Evolutionary conservation across 331 rosid species (phyloP), one percentile per base, ranked within the genome.

Genomic region (Quercus phellos): DNA sequence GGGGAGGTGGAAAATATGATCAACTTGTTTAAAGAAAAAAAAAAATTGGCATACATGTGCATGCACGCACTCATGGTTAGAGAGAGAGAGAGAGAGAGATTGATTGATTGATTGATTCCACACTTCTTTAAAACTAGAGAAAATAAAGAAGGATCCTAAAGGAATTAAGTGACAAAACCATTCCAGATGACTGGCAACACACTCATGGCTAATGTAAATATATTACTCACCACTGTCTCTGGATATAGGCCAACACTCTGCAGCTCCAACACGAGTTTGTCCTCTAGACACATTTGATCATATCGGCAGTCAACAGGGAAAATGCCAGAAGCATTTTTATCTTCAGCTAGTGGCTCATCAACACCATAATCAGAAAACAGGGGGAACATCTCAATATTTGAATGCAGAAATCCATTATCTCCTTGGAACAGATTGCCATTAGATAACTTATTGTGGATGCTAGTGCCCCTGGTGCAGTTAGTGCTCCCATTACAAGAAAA

Each of bases 181-280:
- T 63, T 63, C 69, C 22, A 17, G 10, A 14, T 63, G 42, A 29
- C 17, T 16, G 43, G 42, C 38, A 63, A 63, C 53, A 46, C 53
- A 46, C 46, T 10, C 30, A 80, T 32, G 61, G 58, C 29, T 67
- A 38, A 73, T 24, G 55, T 46, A 19, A 53, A 74, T 6, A n/a
- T 32, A 82, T 82, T 72, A 74, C 79, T 82, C 85, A 94, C 98
- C 97, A 92, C 96, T 74, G 77, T 81, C 78, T 92, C 97, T 56
- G 90, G 96, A 85, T 78, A 84, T 64, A 94, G 70, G 84, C 91
- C 97, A 76, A 92, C 78, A 80, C 91, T 88, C 55, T 84, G 92
- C 76, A 94, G 91, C 91, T 92, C 98, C 85, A 90, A 77, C 77
- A 89, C 69, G 85, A 94, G 89, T 85, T 74, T 89, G 55, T 89